A percentile compares a stretch with the other conserved stretches of the same genome.
Conservation (phyloP, 306 rosid genomes). For the Cucurbita maxima region DNA sequence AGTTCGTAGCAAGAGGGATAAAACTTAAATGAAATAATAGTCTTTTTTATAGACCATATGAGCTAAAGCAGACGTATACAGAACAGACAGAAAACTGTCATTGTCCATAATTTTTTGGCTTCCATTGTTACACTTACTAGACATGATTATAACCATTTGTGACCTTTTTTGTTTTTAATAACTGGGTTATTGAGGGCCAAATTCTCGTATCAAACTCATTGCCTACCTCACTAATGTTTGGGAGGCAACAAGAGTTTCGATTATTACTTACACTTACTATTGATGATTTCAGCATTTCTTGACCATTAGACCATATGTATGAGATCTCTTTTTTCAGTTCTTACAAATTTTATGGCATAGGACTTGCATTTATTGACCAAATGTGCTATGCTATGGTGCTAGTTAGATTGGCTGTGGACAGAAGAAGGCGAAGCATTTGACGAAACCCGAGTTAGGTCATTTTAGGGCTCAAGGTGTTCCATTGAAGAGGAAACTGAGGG, state of each 20-base stretch:
- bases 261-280: not conserved
- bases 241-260: not conserved
- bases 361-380: slow-evolving; percentile 11
- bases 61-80: too few species aligned
- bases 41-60: too few species aligned
- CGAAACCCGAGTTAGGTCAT: slow-evolving; percentile 92
- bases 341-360: not conserved
- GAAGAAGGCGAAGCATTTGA: slow-evolving; percentile 85
- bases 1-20: too few species aligned
- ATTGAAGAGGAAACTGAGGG: slow-evolving; percentile 67
- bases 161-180: not conserved
- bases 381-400: slow-evolving; percentile 34
- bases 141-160: not conserved
- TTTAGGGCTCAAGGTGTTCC: slow-evolving; percentile 97
- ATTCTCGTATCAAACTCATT: not conserved
- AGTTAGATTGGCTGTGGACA: slow-evolving; percentile 99
- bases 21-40: too few species aligned
- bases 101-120: too few species aligned
- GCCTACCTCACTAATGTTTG: not conserved
- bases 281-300: not conserved
- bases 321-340: not conserved
- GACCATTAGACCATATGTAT: not conserved
- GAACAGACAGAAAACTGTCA: too few species aligned
- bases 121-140: not conserved
- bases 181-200: not conserved